Percentiles rank a stretch among this genome's conserved stretches.
These are phyloP conservation scores for Papiliotrema fonsecae DNA, from an alignment of 1,284 basidiomycete genomes.

Conservation along the genomic window DNA sequence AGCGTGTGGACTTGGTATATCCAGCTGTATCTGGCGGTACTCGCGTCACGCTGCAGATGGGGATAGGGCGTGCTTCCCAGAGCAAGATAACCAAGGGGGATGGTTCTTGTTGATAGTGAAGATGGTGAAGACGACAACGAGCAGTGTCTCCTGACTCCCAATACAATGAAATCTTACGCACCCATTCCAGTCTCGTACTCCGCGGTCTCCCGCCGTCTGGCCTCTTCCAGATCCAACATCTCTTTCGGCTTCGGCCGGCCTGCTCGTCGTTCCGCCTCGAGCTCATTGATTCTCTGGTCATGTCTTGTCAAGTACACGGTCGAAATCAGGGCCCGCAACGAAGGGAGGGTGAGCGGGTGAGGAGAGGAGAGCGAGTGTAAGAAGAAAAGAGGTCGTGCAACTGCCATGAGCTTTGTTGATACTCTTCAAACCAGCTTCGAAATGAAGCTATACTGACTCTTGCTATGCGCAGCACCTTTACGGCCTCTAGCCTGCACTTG, in stretches of 20 bases:
- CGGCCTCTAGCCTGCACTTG: constrained; percentile 52
- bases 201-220: constrained; percentile 62
- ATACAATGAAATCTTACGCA: constrained; percentile 46
- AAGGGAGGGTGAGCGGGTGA: constrained; percentile 59
- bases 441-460: no score
- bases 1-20: constrained; percentile 1
- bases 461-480: no score
- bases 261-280: constrained; percentile 61
- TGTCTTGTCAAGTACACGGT: constrained; percentile 71
- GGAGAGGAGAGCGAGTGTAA: constrained; percentile 61
- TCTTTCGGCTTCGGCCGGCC: constrained; percentile 71
- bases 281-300: constrained; percentile 63
- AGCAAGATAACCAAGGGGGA: no score
- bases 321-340: constrained; percentile 63
- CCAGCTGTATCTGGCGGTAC: no score
- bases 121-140: constrained; percentile 9
- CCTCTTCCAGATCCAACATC: constrained; percentile 67
- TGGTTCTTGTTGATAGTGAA: no score
- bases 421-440: background rate
- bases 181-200: constrained; percentile 79
- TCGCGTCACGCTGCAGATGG: no score
- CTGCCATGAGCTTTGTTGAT: constrained; percentile 41
- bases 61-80: no score
- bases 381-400: constrained; percentile 74
- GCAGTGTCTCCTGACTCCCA: background rate